Conservation (phyloP, 140 eudicot species). For the Bidens hawaiensis region DNA sequence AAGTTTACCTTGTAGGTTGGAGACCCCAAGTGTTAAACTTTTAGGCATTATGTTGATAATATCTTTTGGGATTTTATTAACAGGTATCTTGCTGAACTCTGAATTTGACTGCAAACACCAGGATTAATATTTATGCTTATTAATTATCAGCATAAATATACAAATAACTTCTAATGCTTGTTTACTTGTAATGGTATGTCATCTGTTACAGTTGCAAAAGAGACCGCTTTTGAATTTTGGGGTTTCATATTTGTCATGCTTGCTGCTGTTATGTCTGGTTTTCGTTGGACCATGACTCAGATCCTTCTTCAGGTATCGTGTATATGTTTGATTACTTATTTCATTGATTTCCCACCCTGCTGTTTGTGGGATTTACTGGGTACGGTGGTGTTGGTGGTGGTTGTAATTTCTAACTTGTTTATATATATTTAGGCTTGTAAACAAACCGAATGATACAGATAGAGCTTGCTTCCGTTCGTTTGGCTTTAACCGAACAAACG, state of each 20-base stretch:
- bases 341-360: too few species aligned
- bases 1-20: slow-evolving; percentile 61
- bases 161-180: neutral
- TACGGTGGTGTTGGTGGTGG: too few species aligned
- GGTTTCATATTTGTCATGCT: slow-evolving; percentile 93
- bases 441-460: too few species aligned
- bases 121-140: slow-evolving; percentile 6
- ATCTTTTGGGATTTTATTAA: slow-evolving; percentile 76
- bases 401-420: too few species aligned
- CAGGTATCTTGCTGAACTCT: slow-evolving; percentile 47
- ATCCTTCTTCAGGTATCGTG: slow-evolving; percentile 88
- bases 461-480: too few species aligned
- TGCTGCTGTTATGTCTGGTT: slow-evolving; percentile 99
- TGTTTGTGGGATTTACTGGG: too few species aligned
- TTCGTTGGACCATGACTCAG: slow-evolving; percentile 96
- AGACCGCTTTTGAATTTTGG: slow-evolving; percentile 91
- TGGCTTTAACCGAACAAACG: too few species aligned
- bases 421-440: too few species aligned
- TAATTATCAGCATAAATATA: neutral
- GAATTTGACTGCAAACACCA: neutral
- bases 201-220: slow-evolving; percentile 69
- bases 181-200: slow-evolving; percentile 9
- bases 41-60: slow-evolving; percentile 76
- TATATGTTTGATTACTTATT: neutral
- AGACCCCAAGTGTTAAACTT: slow-evolving; percentile 82